Evolutionary conservation across 305 asterid genomes (phyloP).

Genomic region (Fraxinus greggii): DNA sequence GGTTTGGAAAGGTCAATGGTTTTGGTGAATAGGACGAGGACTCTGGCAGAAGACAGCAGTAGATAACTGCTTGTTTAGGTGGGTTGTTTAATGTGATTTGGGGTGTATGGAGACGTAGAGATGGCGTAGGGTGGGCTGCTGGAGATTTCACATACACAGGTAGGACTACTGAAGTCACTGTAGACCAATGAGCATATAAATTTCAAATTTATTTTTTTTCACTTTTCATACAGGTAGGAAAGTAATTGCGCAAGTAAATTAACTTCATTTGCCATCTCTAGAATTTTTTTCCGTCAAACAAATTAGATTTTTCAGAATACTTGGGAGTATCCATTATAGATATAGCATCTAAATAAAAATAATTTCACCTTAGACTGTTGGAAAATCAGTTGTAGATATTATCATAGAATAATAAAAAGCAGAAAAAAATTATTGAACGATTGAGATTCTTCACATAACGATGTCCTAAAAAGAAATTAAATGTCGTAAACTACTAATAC

Average conservation of each 20-base stretch:
- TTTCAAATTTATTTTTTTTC: background rate
- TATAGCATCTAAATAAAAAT: no score
- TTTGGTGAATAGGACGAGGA: background rate
- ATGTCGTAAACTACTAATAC: no score
- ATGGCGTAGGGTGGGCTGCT: background rate
- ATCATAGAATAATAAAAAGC: no score
- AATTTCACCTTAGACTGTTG: no score
- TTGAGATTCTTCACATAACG: no score
- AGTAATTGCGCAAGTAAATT: background rate
- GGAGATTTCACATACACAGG: background rate
- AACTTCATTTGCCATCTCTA: no score
- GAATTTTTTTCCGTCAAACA: no score
- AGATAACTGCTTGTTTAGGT: background rate
- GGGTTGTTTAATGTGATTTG: background rate
- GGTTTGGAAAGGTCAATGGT: background rate
- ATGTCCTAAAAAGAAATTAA: no score
- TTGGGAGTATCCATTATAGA: no score
- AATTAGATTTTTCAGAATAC: no score
- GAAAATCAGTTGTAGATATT: no score
- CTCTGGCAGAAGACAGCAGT: background rate
- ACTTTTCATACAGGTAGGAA: background rate
- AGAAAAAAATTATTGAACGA: no score
- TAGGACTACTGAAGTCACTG: background rate
- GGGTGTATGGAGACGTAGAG: background rate
- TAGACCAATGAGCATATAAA: background rate